These are phyloP conservation scores for Lolium rigidum DNA, from an alignment of 176 grass and related monocot genomes.

Conservation along the genomic window DNA sequence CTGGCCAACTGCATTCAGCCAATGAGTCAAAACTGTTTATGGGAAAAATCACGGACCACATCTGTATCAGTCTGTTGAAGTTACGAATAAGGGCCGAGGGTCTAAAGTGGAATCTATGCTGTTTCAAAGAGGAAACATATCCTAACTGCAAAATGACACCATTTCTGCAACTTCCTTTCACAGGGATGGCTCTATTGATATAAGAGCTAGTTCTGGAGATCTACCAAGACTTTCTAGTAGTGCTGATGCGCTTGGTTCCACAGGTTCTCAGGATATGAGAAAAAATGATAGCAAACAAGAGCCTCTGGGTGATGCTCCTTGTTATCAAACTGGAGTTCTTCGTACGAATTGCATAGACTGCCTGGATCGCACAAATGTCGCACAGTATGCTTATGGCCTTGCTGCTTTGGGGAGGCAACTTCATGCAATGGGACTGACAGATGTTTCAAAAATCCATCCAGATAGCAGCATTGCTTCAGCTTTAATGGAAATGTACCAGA, in stretches of 20 bases:
- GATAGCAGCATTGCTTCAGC: constrained; percentile 87
- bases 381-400: constrained; percentile 96
- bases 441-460: constrained; percentile 84
- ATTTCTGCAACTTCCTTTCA: constrained; percentile 30
- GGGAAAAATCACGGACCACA: constrained; percentile 4
- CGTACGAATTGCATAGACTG: constrained; percentile 99
- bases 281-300: constrained; percentile 51
- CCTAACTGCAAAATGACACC: constrained; percentile 31
- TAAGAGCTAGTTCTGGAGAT: constrained; percentile 79
- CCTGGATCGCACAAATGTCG: constrained; percentile 95
- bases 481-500: constrained; percentile 98
- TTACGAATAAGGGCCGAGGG: neutral
- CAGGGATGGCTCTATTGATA: constrained; percentile 66
- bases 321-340: constrained; percentile 90
- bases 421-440: constrained; percentile 80
- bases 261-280: constrained; percentile 48
- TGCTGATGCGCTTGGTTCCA: constrained; percentile 48
- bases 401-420: constrained; percentile 88
- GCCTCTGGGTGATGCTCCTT: constrained; percentile 47
- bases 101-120: constrained; percentile 5
- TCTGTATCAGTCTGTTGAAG: neutral
- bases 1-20: constrained; percentile 2
- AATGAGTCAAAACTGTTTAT: neutral
- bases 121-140: neutral
- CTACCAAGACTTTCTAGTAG: constrained; percentile 72